Evolutionary conservation across 169 alveolate species (phyloP), one percentile per base, ranked within the genome.

Genomic region (Plasmodium fragile): DNA sequence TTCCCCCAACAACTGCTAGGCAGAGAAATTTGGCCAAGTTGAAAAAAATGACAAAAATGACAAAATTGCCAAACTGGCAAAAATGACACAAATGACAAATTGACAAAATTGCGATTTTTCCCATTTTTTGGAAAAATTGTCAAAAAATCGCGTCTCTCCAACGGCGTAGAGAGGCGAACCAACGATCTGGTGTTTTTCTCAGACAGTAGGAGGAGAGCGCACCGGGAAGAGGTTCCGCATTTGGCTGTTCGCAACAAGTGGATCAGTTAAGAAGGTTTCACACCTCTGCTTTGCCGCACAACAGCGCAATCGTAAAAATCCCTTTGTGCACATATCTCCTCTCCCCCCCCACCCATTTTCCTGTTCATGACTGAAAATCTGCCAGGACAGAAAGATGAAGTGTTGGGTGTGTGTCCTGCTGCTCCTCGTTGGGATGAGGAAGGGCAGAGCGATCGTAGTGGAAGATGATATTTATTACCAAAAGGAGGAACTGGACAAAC

Each of bases 391-490:
- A 0, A 59, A 59, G 30, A 59, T 59, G 75, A 59, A 59, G 32
- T 18, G 25, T 41, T 4, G 53, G 53, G 78, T 82, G 79, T 59
- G 22, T 16, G n/a, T 25, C 22, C 53, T 53, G 7, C 45, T 34
- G 28, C 52, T 70, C 45, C 45, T 28, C 41, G 36, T 81, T 10
- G 77, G 28, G 43, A 49, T 11, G 18, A 65, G 41, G 7, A 25
- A 2, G 22, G 25, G 43, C 7, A n/a, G 32, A 65, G 30, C 45
- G 22, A 52, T 65, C 49, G 45, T 82, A 8, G 81, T 82, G 75
- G 75, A 16, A 45, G 81, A 82, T 13, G 69, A 59, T n/a, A 55
- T 82, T 18, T 82, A 4, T 49, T 82, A 82, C 45, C 81, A 83
- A 11, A 71, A 70, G 18, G 81, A 39, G 30, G 83, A 84, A 30